Percentiles rank a stretch among this genome's conserved stretches.
phyloP scores from a whole-genome alignment of 768 basidiomycete species.

The Tulasnella sp. region DNA sequence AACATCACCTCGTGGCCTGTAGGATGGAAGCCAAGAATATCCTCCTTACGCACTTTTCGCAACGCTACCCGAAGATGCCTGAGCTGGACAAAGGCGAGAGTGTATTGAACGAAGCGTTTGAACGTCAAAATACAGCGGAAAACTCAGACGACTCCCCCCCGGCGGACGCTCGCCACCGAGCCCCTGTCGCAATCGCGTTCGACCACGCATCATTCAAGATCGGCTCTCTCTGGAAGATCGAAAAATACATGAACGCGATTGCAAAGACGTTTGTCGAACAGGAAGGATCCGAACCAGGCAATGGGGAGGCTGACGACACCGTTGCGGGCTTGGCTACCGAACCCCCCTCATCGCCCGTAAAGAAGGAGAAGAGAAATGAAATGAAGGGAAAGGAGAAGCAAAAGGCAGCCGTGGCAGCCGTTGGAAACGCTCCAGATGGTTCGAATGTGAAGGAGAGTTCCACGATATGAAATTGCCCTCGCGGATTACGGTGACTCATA shows the following conservation, averaged over 20 bases:
- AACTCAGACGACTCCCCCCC: neutral
- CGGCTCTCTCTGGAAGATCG: slow-evolving; percentile 77
- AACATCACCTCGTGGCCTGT: neutral
- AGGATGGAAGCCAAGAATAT: slow-evolving; percentile 80
- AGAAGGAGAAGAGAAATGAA: slow-evolving; percentile 10
- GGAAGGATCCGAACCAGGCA: slow-evolving; percentile 24
- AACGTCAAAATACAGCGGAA: neutral
- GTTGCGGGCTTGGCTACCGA: neutral
- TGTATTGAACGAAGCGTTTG: neutral
- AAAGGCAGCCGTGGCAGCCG: too few species aligned
- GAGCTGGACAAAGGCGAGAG: slow-evolving; percentile 29
- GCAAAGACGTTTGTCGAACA: slow-evolving; percentile 31
- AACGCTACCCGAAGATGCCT: slow-evolving; percentile 82
- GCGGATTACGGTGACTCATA: too few species aligned
- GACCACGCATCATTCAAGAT: slow-evolving; percentile 64
- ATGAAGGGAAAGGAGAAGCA: too few species aligned
- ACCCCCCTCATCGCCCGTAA: neutral
- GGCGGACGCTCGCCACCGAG: slow-evolving; percentile 20
- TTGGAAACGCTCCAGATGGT: too few species aligned
- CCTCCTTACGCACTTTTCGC: slow-evolving; percentile 92
- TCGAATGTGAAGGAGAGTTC: too few species aligned
- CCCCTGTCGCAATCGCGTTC: slow-evolving; percentile 63
- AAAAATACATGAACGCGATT: slow-evolving; percentile 59
- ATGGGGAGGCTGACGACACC: neutral
- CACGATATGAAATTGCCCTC: too few species aligned